phyloP scores from a whole-genome alignment of 2,329 filamentous ascomycete genomes.

The Eutypella sp. region DNA sequence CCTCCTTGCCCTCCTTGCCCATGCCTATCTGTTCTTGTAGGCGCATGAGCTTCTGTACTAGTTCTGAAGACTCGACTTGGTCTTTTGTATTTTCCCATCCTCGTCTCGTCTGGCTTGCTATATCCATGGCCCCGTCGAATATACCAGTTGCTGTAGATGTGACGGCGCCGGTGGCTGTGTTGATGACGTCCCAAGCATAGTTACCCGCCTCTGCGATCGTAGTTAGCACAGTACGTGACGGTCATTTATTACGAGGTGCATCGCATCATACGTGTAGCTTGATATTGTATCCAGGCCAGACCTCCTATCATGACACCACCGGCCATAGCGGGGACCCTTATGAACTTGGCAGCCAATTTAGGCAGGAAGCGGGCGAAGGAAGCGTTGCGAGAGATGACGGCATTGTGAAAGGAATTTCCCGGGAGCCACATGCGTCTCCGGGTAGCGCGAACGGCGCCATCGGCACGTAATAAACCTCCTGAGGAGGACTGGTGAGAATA shows the following conservation, averaged over 20 bases:
- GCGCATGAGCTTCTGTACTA: constrained; percentile 70
- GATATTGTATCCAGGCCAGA: constrained; percentile 91
- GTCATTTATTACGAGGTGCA: too few relatives aligned
- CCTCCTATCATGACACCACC: constrained; percentile 83
- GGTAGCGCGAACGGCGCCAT: constrained; percentile 57
- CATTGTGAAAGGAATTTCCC: constrained; percentile 81
- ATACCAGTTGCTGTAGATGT: constrained; percentile 63
- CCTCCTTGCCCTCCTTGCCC: constrained; percentile 34
- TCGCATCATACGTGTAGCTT: constrained; percentile 83
- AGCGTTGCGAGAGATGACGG: constrained; percentile 57
- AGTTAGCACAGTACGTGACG: too few relatives aligned
- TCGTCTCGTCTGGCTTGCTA: constrained; percentile 71
- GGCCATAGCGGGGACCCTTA: constrained; percentile 83
- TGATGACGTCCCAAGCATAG: constrained; percentile 64
- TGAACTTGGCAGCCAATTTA: constrained; percentile 84
- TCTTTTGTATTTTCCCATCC: constrained; percentile 85
- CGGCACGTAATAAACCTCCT: constrained; percentile 63
- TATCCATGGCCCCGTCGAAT: constrained; percentile 66
- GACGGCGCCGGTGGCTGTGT: constrained; percentile 66
- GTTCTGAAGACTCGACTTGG: constrained; percentile 63
- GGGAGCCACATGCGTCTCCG: constrained; percentile 69
- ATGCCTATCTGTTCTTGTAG: constrained; percentile 56
- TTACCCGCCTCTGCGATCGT: constrained; percentile 40
- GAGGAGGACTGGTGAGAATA: constrained; percentile 63
- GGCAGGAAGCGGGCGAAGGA: constrained; percentile 68